A percentile compares a stretch with the other conserved stretches of the same genome.
Conservation (phyloP, 2,329 filamentous ascomycete genomes). For the Aspergillus luchuensis region DNA sequence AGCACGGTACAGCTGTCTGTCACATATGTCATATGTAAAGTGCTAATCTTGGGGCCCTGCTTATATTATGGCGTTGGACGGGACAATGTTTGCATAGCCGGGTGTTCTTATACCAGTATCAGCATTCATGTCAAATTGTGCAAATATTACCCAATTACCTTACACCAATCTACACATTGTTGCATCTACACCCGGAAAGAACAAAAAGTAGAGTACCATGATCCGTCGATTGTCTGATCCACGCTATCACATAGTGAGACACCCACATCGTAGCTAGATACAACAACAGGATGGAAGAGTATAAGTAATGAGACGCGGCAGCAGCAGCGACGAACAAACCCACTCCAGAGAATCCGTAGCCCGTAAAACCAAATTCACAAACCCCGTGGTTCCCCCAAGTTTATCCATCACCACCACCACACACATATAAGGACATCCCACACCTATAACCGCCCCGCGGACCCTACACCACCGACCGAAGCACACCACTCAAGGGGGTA, state of each 20-base stretch:
- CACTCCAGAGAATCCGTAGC: not conserved
- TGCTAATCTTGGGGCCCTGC: not conserved
- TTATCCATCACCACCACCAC: no score
- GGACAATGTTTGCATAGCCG: slow-evolving; percentile 20
- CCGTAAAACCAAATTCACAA: slow-evolving; percentile 5
- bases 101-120: slow-evolving; percentile 9
- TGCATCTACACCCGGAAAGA: not conserved
- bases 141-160: not conserved
- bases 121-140: not conserved
- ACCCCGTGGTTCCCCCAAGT: not conserved
- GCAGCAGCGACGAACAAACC: no score
- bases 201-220: not conserved
- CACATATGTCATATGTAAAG: no score
- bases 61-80: not conserved
- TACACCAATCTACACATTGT: not conserved
- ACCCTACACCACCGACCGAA: not conserved
- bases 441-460: not conserved
- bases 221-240: not conserved
- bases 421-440: no score
- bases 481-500: no score
- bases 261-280: not conserved
- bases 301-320: no score
- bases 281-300: not conserved
- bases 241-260: not conserved
- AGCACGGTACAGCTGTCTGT: not conserved